A percentile compares a stretch with the other conserved stretches of the same genome.
Evolutionary conservation across 768 basidiomycete species (phyloP).

Genomic region (Cyclocybe aegerita): DNA sequence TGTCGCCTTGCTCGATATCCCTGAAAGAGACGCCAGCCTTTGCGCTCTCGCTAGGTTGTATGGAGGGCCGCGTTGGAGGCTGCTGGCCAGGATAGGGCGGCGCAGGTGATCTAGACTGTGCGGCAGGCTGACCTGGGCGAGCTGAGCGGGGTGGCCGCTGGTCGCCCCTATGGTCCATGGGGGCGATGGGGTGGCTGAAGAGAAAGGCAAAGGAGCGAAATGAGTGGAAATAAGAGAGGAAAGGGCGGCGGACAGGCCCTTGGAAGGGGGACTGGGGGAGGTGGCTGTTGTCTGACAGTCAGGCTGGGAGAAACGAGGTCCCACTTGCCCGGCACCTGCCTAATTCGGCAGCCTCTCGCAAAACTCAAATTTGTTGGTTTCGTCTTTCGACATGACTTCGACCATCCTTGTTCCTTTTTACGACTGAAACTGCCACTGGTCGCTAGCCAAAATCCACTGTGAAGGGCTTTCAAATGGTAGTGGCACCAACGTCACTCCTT

Average conservation of each 20-base stretch:
- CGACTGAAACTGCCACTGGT: too few species aligned
- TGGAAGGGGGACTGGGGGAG: constrained; percentile 9
- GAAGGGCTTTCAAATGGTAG: too few species aligned
- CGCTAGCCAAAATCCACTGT: too few species aligned
- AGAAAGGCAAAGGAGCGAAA: constrained; percentile 7
- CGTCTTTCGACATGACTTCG: too few species aligned
- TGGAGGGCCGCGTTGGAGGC: constrained; percentile 26
- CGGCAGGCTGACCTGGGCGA: constrained; percentile 41
- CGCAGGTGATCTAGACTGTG: constrained; percentile 37
- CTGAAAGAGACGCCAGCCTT: constrained; percentile 67
- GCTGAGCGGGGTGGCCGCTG: constrained; percentile 56
- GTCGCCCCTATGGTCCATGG: constrained; percentile 42
- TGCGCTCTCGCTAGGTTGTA: constrained; percentile 32
- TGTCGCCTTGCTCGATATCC: constrained; percentile 67
- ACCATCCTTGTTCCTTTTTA: too few species aligned
- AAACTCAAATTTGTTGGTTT: constrained; percentile 4
- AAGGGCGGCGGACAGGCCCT: constrained; percentile 20
- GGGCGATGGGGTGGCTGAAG: constrained; percentile 10
- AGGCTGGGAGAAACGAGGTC: constrained; percentile 14
- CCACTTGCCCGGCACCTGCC: constrained; percentile 14
- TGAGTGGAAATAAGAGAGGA: constrained; percentile 13
- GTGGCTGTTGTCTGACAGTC: constrained; percentile 23
- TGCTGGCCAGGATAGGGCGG: constrained; percentile 36
- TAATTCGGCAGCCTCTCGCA: constrained; percentile 13
- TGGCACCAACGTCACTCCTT: too few species aligned